Conservation (phyloP, 208 protist genomes). For the Acanthamoeba castellanii region DNA sequence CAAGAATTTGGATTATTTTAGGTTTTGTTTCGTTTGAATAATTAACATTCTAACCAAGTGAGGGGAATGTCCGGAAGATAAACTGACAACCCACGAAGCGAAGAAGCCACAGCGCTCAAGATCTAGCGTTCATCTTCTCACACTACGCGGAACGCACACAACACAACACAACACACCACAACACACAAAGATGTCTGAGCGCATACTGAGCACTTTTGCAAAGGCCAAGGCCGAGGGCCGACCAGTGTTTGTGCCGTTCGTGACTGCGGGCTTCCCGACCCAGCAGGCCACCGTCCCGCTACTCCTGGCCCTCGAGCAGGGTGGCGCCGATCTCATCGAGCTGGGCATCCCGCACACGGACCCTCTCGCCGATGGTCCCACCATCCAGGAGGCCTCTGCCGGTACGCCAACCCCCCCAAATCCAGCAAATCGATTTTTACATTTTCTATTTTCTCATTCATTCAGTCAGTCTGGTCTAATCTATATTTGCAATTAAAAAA, state of each 20-base stretch:
- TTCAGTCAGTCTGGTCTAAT: no score
- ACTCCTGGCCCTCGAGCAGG: constrained; percentile 78
- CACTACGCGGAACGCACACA: background rate
- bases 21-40: no score
- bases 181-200: background rate
- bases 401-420: background rate
- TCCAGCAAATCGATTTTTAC: background rate
- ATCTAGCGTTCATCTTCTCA: no score
- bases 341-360: constrained; percentile 87
- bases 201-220: constrained; percentile 28
- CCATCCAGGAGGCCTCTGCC: constrained; percentile 88
- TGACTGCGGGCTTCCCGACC: constrained; percentile 77
- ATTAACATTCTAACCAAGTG: no score
- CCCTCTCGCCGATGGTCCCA: constrained; percentile 89
- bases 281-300: constrained; percentile 62
- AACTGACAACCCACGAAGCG: no score
- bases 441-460: constrained; percentile 69
- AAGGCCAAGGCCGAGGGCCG: constrained; percentile 7
- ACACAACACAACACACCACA: background rate
- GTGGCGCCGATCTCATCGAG: constrained; percentile 90
- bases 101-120: no score
- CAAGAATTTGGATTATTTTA: no score
- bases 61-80: no score
- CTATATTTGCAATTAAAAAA: no score
- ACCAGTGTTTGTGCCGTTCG: constrained; percentile 64